Base-by-base conservation (phyloP, 768 basidiomycete genomes). In the Boletus sensibilis region DNA sequence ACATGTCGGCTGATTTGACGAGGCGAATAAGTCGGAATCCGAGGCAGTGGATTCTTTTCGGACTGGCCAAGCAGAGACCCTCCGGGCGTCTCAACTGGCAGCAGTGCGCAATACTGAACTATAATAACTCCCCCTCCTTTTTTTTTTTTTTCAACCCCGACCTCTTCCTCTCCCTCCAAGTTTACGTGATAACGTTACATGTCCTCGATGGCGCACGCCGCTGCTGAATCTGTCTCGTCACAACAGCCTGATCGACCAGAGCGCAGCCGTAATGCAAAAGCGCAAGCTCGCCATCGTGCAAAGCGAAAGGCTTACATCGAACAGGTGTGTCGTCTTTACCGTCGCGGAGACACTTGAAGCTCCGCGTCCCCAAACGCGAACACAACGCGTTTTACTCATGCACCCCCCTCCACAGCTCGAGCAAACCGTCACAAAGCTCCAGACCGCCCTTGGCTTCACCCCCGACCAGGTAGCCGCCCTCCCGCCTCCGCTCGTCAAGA, bases 231-330 rank as follows among this genome's bases (percentile, higher is more conserved):
- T 44, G 68, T 72, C 61, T 72, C 68, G 68, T 68, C 73, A 74
- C 70, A 73, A 37, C 64, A 71, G 51, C 50, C 78, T 66, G 85
- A 88, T 74, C 83, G 83, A 70, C 88, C 88, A 78, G 88, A 89
- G 75, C 85, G 88, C 64, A 88, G 87, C 81, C 87, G 89, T 78
- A 91, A 91, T 76, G 88, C 88, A 52, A 87, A 86, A 74, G 92
- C 92, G 11, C 92, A 94, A 76, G 92, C 92, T 35, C 79, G 92
- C 64, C 92, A 94, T 78, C 85, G 92, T 58, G 92, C 91, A 70
- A 94, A 94, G 73, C 82, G 92, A 74, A 94, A 94, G 77, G 92
- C 92, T 12, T 94, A 94, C 78, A 92, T 94, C 68, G 90, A 93
- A 63, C 89, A 92, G 81, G 91, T 90, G 45, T 42, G 46, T 50